A percentile compares a stretch with the other conserved stretches of the same genome.
These are phyloP conservation scores for Coleophoma eucalyptorum DNA, from an alignment of 2,329 filamentous ascomycete genomes.

Conservation along the genomic window DNA sequence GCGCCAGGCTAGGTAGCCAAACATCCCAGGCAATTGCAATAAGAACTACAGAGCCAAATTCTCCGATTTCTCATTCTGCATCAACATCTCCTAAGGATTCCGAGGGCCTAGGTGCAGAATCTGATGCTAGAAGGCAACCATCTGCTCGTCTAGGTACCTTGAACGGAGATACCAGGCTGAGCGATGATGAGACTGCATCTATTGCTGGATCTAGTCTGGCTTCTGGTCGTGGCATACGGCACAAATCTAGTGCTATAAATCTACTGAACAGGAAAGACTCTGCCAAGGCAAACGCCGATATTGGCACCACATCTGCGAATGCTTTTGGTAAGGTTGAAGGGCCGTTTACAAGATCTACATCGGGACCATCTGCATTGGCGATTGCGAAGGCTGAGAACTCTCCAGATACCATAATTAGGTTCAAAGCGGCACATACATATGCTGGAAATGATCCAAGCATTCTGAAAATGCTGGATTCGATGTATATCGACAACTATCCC, in stretches of 20 bases:
- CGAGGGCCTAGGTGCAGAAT: constrained; percentile 6
- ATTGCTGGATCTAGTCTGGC: constrained; percentile 23
- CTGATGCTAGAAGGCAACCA: constrained; percentile 12
- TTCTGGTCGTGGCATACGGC: constrained; percentile 43
- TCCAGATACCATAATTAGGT: constrained; percentile 37
- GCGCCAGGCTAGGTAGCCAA: constrained; percentile 36
- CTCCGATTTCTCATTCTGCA: constrained; percentile 17
- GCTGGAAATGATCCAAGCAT: constrained; percentile 71
- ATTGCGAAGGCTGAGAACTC: constrained; percentile 29
- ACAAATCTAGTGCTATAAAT: constrained; percentile 58
- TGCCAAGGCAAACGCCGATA: constrained; percentile 60
- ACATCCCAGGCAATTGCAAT: constrained; percentile 7
- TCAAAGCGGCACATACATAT: constrained; percentile 75
- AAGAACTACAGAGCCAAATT: constrained; percentile 12
- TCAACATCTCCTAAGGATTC: constrained; percentile 17
- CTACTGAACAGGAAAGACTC: constrained; percentile 54
- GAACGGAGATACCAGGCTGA: constrained; percentile 14
- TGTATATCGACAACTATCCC: constrained; percentile 72
- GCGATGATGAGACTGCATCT: constrained; percentile 27
- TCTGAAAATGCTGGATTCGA: constrained; percentile 72
- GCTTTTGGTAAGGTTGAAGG: constrained; percentile 62
- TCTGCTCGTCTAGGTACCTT: constrained; percentile 5
- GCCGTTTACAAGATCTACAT: constrained; percentile 28
- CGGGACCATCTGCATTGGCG: constrained; percentile 31
- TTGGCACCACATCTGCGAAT: constrained; percentile 58